A percentile compares a stretch with the other conserved stretches of the same genome.
phyloP scores from a whole-genome alignment of 2,329 filamentous ascomycete species.

The Fusarium sp. region DNA sequence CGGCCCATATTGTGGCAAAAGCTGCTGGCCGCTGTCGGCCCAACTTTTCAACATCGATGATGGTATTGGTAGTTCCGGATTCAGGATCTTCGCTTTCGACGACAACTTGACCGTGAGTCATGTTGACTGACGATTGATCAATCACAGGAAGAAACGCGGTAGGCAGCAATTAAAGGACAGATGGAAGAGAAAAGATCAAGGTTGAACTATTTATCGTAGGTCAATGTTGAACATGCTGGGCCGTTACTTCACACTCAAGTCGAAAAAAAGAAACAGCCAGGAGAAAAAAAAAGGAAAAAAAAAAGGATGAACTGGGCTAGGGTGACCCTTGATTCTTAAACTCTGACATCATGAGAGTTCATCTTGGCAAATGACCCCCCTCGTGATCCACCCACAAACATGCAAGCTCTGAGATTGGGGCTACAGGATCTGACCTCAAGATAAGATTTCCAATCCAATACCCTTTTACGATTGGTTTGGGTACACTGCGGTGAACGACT shows the following conservation, averaged over 20 bases:
- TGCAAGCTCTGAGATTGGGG: neutral
- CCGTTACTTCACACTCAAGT: neutral
- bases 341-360: conserved; percentile 1
- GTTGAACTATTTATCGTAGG: neutral
- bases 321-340: neutral
- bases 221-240: neutral
- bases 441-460: neutral
- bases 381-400: neutral
- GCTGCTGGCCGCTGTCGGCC: neutral
- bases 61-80: neutral
- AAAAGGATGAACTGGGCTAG: neutral
- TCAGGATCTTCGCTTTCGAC: neutral
- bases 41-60: neutral
- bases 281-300: neutral
- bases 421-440: neutral
- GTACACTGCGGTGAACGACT: neutral
- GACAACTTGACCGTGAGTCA: neutral
- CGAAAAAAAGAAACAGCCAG: neutral
- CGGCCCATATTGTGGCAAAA: neutral
- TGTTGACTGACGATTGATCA: neutral
- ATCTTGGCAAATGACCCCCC: neutral
- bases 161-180: neutral
- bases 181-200: neutral
- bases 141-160: neutral
- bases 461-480: neutral